Percentiles rank a stretch among this genome's conserved stretches.
Conservation (phyloP, 2,329 filamentous ascomycete species). For the Myotisia sp. region DNA sequence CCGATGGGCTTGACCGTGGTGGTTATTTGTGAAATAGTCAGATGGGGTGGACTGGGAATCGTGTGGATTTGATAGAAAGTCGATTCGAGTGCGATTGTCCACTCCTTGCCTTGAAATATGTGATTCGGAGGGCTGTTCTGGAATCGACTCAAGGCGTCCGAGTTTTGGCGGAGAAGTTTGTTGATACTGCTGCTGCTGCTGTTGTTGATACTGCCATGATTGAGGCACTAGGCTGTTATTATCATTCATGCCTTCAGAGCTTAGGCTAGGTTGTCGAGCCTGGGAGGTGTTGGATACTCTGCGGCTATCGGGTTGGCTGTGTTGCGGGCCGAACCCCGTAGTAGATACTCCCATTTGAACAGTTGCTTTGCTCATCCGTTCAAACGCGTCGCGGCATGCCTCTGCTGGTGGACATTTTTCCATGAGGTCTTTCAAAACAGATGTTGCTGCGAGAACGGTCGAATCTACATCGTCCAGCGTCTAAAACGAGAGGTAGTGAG, state of each 20-base stretch:
- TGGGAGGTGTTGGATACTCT: not conserved
- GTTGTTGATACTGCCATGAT: too few species aligned
- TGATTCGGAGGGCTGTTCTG: not conserved
- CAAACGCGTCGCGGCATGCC: slow-evolving; percentile 86
- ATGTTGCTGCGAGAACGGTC: slow-evolving; percentile 82
- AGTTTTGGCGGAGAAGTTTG: too few species aligned
- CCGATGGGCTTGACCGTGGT: too few species aligned
- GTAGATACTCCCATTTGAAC: slow-evolving; percentile 87
- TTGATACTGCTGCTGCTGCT: too few species aligned
- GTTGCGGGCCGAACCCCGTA: slow-evolving; percentile 55
- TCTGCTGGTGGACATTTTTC: slow-evolving; percentile 92
- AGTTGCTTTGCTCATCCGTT: slow-evolving; percentile 86
- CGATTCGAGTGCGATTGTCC: slow-evolving; percentile 2
- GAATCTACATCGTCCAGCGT: slow-evolving; percentile 96
- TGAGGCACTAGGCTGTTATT: too few species aligned
- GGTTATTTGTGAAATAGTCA: too few species aligned
- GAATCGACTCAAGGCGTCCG: not conserved
- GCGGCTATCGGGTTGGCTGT: not conserved
- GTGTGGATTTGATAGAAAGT: not conserved
- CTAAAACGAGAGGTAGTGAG: slow-evolving; percentile 23
- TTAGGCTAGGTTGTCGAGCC: not conserved
- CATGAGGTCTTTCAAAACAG: slow-evolving; percentile 78
- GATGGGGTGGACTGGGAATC: too few species aligned
- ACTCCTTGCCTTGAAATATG: not conserved
- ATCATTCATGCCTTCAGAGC: too few species aligned